A percentile compares a stretch with the other conserved stretches of the same genome.
phyloP scores from a whole-genome alignment of 352 stramenopile genomes.

The Globisporangium middletonii region DNA sequence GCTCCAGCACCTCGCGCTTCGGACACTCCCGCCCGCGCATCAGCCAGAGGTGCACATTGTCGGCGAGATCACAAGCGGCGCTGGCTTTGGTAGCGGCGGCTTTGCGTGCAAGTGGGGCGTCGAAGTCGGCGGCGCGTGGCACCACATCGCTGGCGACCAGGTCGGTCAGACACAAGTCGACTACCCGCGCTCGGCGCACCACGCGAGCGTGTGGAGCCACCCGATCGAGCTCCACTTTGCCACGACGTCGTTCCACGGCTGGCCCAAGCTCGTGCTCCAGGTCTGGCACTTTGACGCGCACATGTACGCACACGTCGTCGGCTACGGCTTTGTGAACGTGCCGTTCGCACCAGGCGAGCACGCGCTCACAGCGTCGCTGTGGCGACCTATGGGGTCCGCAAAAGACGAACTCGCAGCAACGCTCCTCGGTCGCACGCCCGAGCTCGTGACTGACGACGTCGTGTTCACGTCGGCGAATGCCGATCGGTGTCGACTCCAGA shows the following conservation, averaged over 20 bases:
- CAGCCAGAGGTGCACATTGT: conserved; percentile 71
- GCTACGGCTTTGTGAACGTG: conserved; percentile 55
- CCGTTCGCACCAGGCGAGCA: conserved; percentile 51
- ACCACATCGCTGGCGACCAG: conserved; percentile 49
- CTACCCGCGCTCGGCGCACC: conserved; percentile 20
- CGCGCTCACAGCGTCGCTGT: conserved; percentile 37
- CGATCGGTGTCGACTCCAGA: conserved; percentile 55
- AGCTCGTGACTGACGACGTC: conserved; percentile 53
- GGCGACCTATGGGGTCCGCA: conserved; percentile 47
- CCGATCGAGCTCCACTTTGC: conserved; percentile 66
- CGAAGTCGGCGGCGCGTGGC: conserved; percentile 54
- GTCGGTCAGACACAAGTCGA: conserved; percentile 62
- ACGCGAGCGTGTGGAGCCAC: conserved; percentile 47
- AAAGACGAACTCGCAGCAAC: conserved; percentile 43
- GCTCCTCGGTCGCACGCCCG: conserved; percentile 43
- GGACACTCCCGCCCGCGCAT: conserved; percentile 22
- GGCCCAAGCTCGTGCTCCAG: conserved; percentile 61
- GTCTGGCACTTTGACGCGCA: conserved; percentile 48
- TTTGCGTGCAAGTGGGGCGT: conserved; percentile 67
- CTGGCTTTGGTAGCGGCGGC: conserved; percentile 35
- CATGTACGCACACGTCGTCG: conserved; percentile 41
- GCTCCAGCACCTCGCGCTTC: too few species aligned
- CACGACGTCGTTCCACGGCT: conserved; percentile 47
- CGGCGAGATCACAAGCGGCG: conserved; percentile 54
- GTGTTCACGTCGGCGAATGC: conserved; percentile 51